phyloP scores from a whole-genome alignment of 2,329 filamentous ascomycete species.

The Lecanicillium sp. region DNA sequence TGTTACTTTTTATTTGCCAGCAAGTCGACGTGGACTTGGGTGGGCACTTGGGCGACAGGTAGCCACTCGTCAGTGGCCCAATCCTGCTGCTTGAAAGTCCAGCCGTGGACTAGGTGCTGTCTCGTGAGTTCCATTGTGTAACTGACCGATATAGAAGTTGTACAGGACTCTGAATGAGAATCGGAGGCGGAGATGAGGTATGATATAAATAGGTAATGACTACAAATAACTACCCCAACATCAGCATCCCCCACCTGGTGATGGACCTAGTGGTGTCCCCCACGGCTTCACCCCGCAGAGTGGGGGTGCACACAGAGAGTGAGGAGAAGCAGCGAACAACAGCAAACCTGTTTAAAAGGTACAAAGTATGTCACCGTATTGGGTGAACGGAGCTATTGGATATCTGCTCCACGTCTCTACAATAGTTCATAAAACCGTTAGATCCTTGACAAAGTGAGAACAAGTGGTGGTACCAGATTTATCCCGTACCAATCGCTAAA shows the following conservation, averaged over 20 bases:
- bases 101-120: slow-evolving; percentile 19
- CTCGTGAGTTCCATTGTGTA: slow-evolving; percentile 1
- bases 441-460: too few species aligned
- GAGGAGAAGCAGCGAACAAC: too few species aligned
- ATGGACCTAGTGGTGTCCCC: neutral
- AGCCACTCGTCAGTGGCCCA: slow-evolving; percentile 26
- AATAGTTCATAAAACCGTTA: too few species aligned
- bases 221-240: neutral
- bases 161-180: neutral
- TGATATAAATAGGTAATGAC: neutral
- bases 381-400: too few species aligned
- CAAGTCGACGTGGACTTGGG: slow-evolving; percentile 33
- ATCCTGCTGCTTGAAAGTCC: slow-evolving; percentile 23
- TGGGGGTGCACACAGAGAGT: too few species aligned
- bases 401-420: too few species aligned
- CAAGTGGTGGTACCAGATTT: too few species aligned
- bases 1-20: slow-evolving; percentile 29
- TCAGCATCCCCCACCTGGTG: neutral
- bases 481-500: too few species aligned
- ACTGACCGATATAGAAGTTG: neutral
- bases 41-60: slow-evolving; percentile 29
- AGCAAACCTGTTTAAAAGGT: too few species aligned
- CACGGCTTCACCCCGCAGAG: slow-evolving; percentile 8
- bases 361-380: too few species aligned
- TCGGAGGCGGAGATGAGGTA: neutral